These are phyloP conservation scores for Phoma sp. DNA, from an alignment of 2,329 filamentous ascomycete genomes.

Conservation along the genomic window DNA sequence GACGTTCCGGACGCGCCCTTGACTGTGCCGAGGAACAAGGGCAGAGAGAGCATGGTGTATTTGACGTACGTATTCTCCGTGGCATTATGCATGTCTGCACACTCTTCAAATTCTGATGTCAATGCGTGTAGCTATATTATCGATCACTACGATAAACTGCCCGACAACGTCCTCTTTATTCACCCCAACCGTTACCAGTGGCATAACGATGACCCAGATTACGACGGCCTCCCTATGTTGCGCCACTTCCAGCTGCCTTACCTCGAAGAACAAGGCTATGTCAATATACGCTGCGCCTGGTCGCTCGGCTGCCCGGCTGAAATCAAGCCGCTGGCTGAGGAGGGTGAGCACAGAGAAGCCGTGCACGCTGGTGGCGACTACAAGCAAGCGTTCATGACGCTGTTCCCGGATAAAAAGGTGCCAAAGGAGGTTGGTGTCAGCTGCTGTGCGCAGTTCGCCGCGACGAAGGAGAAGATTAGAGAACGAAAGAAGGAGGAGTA, in stretches of 20 bases:
- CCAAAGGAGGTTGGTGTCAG: constrained; percentile 56
- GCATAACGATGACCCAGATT: constrained; percentile 61
- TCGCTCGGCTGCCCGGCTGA: constrained; percentile 58
- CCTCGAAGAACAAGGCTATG: constrained; percentile 58
- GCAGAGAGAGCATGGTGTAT: constrained; percentile 58
- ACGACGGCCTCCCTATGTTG: constrained; percentile 57
- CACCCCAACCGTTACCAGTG: constrained; percentile 53
- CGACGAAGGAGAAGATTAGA: constrained; percentile 54
- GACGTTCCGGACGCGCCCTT: constrained; percentile 48
- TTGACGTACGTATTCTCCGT: constrained; percentile 47
- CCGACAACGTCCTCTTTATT: constrained; percentile 51
- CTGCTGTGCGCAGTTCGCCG: constrained; percentile 64
- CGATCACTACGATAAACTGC: constrained; percentile 48
- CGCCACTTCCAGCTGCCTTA: constrained; percentile 56
- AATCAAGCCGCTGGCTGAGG: constrained; percentile 54
- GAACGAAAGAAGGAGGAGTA: constrained; percentile 57
- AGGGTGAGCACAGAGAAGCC: constrained; percentile 49
- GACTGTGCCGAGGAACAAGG: constrained; percentile 56
- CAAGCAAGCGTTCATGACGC: constrained; percentile 55
- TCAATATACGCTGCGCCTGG: constrained; percentile 62
- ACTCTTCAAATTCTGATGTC: neutral
- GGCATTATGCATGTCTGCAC: neutral
- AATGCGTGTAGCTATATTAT: constrained; percentile 44
- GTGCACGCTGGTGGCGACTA: constrained; percentile 59
- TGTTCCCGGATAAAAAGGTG: constrained; percentile 52